Percentiles rank a stretch among this genome's conserved stretches.
Conservation (phyloP, 2,329 filamentous ascomycete genomes). For the Talaromyces rugulosus region DNA sequence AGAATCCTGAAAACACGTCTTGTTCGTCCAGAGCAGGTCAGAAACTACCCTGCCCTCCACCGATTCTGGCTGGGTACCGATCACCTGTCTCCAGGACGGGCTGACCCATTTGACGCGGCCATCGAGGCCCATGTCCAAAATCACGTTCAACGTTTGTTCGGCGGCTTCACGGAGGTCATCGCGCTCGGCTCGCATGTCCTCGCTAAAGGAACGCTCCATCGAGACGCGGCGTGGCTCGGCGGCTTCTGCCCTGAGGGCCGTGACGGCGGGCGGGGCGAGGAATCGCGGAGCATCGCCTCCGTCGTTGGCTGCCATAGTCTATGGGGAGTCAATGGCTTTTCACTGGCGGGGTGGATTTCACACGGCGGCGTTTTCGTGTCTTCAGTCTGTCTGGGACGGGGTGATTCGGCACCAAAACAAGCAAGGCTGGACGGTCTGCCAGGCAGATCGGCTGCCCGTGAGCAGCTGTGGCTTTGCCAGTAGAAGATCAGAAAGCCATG, state of each 20-base stretch:
- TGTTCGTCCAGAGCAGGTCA: slow-evolving; percentile 77
- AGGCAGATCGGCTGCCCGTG: slow-evolving; percentile 41
- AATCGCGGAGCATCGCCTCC: slow-evolving; percentile 29
- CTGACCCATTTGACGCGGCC: slow-evolving; percentile 93
- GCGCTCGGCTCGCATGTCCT: slow-evolving; percentile 87
- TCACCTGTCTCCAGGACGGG: slow-evolving; percentile 89
- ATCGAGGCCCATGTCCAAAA: slow-evolving; percentile 88
- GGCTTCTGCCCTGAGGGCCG: slow-evolving; percentile 41
- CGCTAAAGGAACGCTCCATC: slow-evolving; percentile 66
- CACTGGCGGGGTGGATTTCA: neutral
- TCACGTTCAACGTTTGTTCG: slow-evolving; percentile 93
- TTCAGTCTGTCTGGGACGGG: neutral
- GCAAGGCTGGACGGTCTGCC: slow-evolving; percentile 39
- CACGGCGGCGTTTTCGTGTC: neutral
- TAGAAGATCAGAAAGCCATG: slow-evolving; percentile 37
- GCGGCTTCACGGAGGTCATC: slow-evolving; percentile 93
- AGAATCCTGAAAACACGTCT: slow-evolving; percentile 73
- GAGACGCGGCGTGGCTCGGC: slow-evolving; percentile 31
- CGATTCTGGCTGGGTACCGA: slow-evolving; percentile 70
- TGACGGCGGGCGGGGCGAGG: slow-evolving; percentile 42
- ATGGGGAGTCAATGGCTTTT: slow-evolving; percentile 1
- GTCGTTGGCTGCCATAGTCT: slow-evolving; percentile 41
- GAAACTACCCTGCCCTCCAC: slow-evolving; percentile 74
- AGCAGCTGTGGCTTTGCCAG: slow-evolving; percentile 38
- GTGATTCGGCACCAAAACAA: slow-evolving; percentile 12